Base-by-base conservation (phyloP, 2,329 filamentous ascomycete species). In the Rosellinia necatrix region DNA sequence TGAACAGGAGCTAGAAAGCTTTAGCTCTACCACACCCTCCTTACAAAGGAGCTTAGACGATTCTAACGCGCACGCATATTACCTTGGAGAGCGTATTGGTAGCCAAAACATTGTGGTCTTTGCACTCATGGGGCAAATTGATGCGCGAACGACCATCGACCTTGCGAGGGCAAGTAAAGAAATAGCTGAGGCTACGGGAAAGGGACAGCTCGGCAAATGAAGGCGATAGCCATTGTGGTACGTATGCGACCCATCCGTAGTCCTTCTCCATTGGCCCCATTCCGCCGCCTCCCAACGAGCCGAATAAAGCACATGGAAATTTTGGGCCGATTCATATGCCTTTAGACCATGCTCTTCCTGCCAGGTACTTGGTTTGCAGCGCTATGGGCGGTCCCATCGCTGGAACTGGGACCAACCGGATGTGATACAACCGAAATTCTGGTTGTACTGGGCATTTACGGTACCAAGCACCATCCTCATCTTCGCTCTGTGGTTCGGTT, bases 101-200 rank as follows among this genome's bases (percentile, higher is more conserved):
- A 56, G 56, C 24, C 56, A 58, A 42, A 55, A 54, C 24, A 55
- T 46, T 2, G 51, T 58, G 1, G 56, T 58, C 13, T 58, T 55
- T 19, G 56, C 56, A 27, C 56, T 58, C 46, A 58, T 58, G 51
- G 47, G 41, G 21, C 53, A 53, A 2, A 37, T 21, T 19, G 53
- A 59, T 30, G 49, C 53, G 21, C 35, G 43, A 13, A 53, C 37
- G n/a, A 59, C 51, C n/a, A 56, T 56, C 17, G 19, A 12, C 8
- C 22, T 59, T 7, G 57, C 57, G 22, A 52, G 44, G 19, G 57
- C 53, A 32, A 56, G 48, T 8, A 56, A 59, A 43, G 54, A 58
- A n/a, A 43, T 53, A 4, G 49, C 54, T 4, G 49, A 53, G 49
- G 49, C 54, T 1, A 35, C 52, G 19, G 56, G 49, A 24, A n/a